Base-by-base conservation (phyloP, 2,329 filamentous ascomycete genomes). In the Trichoderma sp. region DNA sequence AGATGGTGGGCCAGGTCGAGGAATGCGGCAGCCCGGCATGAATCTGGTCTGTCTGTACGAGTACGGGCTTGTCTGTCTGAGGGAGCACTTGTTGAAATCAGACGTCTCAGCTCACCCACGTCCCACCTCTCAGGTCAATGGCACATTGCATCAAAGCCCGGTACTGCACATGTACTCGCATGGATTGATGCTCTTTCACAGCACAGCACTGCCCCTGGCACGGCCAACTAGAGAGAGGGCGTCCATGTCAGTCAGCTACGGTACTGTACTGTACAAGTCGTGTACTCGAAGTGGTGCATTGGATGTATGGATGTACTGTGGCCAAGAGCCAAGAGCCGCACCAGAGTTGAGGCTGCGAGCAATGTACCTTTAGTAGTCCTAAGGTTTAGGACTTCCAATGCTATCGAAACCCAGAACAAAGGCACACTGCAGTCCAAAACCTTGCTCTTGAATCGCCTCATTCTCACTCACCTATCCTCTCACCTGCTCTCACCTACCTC, bases 381-480 rank as follows among this genome's bases (percentile, higher is more conserved):
- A 7, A 36, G 15, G 36, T 39, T 8, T 18, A 39, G 36, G 36
- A 39, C 36, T 18, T 39, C 36, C 36, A 39, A 8, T 39, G n/a
- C 30, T 28, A 11, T 65, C 3, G 28, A 51, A n/a, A n/a, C 43
- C 8, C 32, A 43, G 30, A 34, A 32, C 28, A 30, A 18, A 51
- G 43, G 43, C 39, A 30, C 47, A 14, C 32, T 32, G 30, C 51
- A 36, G 39, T 18, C 53, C 56, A 30, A n/a, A 66, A 36, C 47
- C n/a, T 36, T 36, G 47, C 51, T 56, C 64, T 67, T 24, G 47
- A 67, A 67, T 57, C 32, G 64, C 64, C 64, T 67, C 64, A 39
- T 14, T 57, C 51, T 30, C 30, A 12, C 61, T 36, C 34, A 36
- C 34, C 34, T 36, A 36, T 26, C 24, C 26, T 34, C 34, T 47